A percentile compares a stretch with the other conserved stretches of the same genome.
Conservation (phyloP, 768 basidiomycete species). For the Pleurotus eryngii region DNA sequence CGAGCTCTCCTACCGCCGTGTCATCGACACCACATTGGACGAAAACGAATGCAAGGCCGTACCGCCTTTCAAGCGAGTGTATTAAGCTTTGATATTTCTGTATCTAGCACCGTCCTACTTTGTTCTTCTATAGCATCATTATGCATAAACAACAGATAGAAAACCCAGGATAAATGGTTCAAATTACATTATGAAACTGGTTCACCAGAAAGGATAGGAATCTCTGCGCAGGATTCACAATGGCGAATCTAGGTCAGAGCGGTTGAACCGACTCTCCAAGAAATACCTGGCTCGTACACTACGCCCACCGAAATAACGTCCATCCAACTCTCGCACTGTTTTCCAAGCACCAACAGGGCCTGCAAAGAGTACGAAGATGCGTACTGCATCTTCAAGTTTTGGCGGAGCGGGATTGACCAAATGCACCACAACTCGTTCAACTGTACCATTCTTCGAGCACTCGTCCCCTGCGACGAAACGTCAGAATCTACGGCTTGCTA, state of each 20-base stretch:
- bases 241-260: constrained; percentile 46
- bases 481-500: not conserved
- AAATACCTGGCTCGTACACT: constrained; percentile 82
- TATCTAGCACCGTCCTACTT: not conserved
- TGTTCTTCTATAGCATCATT: not conserved
- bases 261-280: constrained; percentile 53
- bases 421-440: constrained; percentile 88
- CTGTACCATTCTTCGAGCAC: constrained; percentile 86
- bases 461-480: constrained; percentile 65
- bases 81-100: constrained; percentile 40
- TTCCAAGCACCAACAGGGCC: constrained; percentile 96
- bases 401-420: constrained; percentile 62
- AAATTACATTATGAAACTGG: not conserved
- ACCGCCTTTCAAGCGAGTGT: constrained; percentile 96
- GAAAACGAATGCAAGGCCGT: constrained; percentile 96
- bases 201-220: constrained; percentile 10
- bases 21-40: constrained; percentile 85
- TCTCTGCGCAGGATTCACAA: constrained; percentile 15
- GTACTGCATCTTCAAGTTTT: constrained; percentile 76
- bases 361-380: constrained; percentile 88
- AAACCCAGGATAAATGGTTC: not conserved
- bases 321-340: constrained; percentile 90
- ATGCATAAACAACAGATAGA: constrained; percentile 8
- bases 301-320: constrained; percentile 87
- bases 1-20: constrained; percentile 83